phyloP scores from a whole-genome alignment of 2,329 filamentous ascomycete species.

The Aureobasidium sp. region DNA sequence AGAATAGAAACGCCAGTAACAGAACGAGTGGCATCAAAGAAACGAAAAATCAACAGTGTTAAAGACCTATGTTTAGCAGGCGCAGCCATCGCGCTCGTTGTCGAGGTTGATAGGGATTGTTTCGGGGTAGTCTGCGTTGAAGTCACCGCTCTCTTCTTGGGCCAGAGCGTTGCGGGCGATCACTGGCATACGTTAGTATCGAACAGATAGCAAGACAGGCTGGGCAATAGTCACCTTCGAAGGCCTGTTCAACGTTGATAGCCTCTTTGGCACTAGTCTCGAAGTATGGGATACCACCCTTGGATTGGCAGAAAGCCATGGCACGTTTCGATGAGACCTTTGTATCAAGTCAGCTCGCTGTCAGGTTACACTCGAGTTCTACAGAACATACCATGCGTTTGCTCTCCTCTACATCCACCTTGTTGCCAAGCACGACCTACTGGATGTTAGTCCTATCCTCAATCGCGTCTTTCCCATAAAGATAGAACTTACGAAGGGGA shows the following conservation, averaged over 20 bases:
- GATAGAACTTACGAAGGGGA: constrained; percentile 88
- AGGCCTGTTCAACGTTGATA: constrained; percentile 94
- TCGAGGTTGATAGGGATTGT: constrained; percentile 99
- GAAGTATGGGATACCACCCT: constrained; percentile 98
- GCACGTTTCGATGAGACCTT: constrained; percentile 96
- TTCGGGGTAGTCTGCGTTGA: constrained; percentile 96
- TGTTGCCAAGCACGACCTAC: constrained; percentile 96
- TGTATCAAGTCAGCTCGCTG: constrained; percentile 28
- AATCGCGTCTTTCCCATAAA: neutral
- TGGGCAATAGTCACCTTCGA: constrained; percentile 57
- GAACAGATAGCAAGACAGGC: neutral
- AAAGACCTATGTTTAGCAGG: constrained; percentile 65
- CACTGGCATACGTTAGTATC: constrained; percentile 58
- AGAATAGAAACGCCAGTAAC: constrained; percentile 11
- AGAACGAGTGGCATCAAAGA: constrained; percentile 13
- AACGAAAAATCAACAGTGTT: constrained; percentile 2
- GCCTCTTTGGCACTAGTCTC: constrained; percentile 99
- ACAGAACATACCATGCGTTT: constrained; percentile 79
- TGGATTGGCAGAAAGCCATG: constrained; percentile 97
- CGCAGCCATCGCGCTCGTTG: constrained; percentile 91
- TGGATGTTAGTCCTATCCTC: constrained; percentile 9
- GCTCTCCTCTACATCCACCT: constrained; percentile 98
- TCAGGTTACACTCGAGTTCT: neutral
- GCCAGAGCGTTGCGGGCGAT: constrained; percentile 96
- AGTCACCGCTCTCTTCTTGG: constrained; percentile 98